Conservation (phyloP, 352 stramenopile species). For the Phytophthora pinifolia region DNA sequence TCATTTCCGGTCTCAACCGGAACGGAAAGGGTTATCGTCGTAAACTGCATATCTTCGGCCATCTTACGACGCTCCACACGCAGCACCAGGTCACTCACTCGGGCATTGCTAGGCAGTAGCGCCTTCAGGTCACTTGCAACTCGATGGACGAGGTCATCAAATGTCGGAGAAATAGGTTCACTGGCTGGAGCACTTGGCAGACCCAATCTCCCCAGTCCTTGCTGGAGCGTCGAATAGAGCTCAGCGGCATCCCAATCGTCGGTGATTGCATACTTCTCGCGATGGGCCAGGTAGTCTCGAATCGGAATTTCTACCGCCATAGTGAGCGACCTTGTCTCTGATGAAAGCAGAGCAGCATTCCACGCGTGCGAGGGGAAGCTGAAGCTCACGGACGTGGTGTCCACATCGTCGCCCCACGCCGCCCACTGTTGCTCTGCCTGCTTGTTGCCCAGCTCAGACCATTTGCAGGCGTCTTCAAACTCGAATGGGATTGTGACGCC, state of each 20-base stretch:
- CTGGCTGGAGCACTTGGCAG: not conserved
- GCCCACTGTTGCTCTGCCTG: constrained; percentile 21
- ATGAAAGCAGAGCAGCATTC: constrained; percentile 26
- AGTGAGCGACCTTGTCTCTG: not conserved
- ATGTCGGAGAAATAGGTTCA: constrained; percentile 8
- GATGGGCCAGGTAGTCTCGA: constrained; percentile 18
- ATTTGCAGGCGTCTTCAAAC: constrained; percentile 25
- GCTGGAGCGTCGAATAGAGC: constrained; percentile 27
- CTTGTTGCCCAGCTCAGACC: not conserved
- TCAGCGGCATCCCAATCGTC: constrained; percentile 19
- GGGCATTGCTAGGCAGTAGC: constrained; percentile 3
- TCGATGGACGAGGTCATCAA: constrained; percentile 16
- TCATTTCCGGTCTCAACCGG: constrained; percentile 15
- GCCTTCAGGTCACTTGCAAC: constrained; percentile 23
- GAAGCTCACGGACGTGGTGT: constrained; percentile 39
- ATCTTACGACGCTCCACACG: constrained; percentile 17
- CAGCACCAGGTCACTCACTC: constrained; percentile 21
- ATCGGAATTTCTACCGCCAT: constrained; percentile 24
- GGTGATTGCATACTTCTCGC: constrained; percentile 13
- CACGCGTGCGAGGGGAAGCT: constrained; percentile 37
- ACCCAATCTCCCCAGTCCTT: constrained; percentile 15
- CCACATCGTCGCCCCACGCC: constrained; percentile 33
- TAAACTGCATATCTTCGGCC: constrained; percentile 25
- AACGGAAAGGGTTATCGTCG: constrained; percentile 22
- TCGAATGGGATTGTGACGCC: constrained; percentile 27